phyloP scores from a whole-genome alignment of 495 filamentous ascomycete genomes.

The Lophiotrema nucula region DNA sequence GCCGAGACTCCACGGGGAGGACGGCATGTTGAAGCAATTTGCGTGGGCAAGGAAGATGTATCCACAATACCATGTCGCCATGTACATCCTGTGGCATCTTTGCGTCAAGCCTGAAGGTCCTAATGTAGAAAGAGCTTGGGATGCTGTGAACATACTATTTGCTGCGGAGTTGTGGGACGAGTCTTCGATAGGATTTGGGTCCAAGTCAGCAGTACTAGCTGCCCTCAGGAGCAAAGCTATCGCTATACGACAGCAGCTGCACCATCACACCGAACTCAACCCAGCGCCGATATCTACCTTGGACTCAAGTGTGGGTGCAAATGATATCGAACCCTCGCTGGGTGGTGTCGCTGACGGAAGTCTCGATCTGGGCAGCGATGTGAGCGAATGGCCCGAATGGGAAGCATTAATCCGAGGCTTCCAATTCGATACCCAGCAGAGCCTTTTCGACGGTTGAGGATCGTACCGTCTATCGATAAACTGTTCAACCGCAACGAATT shows the following conservation, averaged over 20 bases:
- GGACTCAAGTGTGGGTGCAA: not conserved
- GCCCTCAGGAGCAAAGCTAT: not conserved
- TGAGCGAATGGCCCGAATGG: not conserved
- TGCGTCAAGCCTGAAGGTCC: constrained; percentile 1
- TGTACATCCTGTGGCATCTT: constrained; percentile 7
- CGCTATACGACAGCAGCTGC: not conserved
- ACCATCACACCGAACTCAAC: not conserved
- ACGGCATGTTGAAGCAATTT: not conserved
- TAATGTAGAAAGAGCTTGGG: not conserved
- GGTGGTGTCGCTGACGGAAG: too few relatives aligned
- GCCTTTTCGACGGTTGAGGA: too few relatives aligned
- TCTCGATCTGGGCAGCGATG: not conserved
- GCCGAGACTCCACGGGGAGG: not conserved
- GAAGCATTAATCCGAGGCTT: not conserved
- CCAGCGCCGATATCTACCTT: not conserved
- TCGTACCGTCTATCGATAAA: too few relatives aligned
- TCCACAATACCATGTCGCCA: constrained; percentile 1
- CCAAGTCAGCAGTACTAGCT: not conserved
- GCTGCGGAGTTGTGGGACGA: not conserved
- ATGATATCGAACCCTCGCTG: not conserved
- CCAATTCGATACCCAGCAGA: not conserved
- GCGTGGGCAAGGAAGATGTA: not conserved
- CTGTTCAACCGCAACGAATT: too few relatives aligned
- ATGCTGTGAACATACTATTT: not conserved
- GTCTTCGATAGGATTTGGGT: not conserved